Base-by-base conservation (phyloP, 352 stramenopile species). In the Phytophthora aleatoria region DNA sequence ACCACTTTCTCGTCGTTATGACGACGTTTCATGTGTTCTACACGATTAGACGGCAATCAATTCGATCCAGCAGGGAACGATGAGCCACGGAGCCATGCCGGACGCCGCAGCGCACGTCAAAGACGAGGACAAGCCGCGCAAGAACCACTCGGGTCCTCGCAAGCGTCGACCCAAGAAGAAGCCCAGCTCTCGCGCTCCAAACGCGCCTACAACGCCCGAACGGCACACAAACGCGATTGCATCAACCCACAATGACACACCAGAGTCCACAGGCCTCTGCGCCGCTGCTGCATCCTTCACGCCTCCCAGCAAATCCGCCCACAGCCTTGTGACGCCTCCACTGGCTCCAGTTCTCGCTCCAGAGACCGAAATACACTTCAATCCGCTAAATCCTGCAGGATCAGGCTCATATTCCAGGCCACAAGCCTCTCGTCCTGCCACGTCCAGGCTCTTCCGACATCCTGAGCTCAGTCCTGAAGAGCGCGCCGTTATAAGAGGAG, bases 141-240 rank as follows among this genome's bases (percentile, higher is more conserved):
- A 87, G 43, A 76, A 74, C 28, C 82, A 88, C 67, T 78, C 71
- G 7, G 82, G 82, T 0, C 82, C 82, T 31, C 79, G 82, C 10
- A 91, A 91, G 47, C 73, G 82, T 16, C 74, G 80, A 11, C 61
- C 85, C 7, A 91, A 91, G 69, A 90, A 91, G 67, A 86, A 87
- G 13, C 1, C 44, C 8, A 50, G 10, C 52, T 59, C 44, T n/a
- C 44, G 49, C n/a, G n/a, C 5, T 33, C 10, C 12, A 2, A 59
- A 48, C 30, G 36, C 16, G 9, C 13, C 61, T 13, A 5, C 11
- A 43, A 50, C 52, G 52, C 35, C 51, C 36, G 53, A 64, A 47
- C 47, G 28, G 11, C 4, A 13, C 12, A 13, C 12, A 11, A 41
- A 67, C 3, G 36, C 26, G 11, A 27, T 8, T 20, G 41, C 24